These are phyloP conservation scores for Phlebiopsis flavidoalba DNA, from an alignment of 768 basidiomycete genomes.

Conservation along the genomic window DNA sequence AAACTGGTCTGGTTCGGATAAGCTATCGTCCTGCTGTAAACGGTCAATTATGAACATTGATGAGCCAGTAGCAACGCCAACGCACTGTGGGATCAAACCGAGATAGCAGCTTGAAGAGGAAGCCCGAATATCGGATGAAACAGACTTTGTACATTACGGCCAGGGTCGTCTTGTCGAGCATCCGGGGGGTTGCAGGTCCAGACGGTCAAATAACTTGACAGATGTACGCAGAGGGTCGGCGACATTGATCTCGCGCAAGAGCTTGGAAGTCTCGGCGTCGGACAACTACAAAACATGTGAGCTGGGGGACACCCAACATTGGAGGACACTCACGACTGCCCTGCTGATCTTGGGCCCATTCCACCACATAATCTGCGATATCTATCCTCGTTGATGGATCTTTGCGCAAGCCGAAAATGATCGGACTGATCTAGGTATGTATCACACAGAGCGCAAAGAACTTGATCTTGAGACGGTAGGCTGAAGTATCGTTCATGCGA, in stretches of 20 bases:
- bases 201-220: constrained; percentile 69
- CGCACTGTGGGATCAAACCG: constrained; percentile 36
- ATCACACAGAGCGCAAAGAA: constrained; percentile 68
- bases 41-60: neutral
- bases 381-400: constrained; percentile 62
- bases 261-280: constrained; percentile 31
- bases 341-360: constrained; percentile 73
- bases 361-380: constrained; percentile 70
- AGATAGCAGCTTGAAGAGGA: constrained; percentile 53
- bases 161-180: constrained; percentile 48
- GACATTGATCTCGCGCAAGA: constrained; percentile 66
- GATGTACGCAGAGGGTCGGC: constrained; percentile 63
- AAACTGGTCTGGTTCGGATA: constrained; percentile 23
- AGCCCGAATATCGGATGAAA: constrained; percentile 75
- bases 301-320: neutral
- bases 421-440: constrained; percentile 60
- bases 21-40: constrained; percentile 16
- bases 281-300: constrained; percentile 17
- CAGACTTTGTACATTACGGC: constrained; percentile 67
- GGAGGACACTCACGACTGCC: constrained; percentile 35
- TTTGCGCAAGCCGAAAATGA: constrained; percentile 57
- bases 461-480: constrained; percentile 65
- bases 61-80: neutral
- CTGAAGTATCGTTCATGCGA: constrained; percentile 47
- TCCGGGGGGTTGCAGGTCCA: constrained; percentile 58